Evolutionary conservation across 345 rosid species (phyloP).

Genomic region (Clarkia xantiana): DNA sequence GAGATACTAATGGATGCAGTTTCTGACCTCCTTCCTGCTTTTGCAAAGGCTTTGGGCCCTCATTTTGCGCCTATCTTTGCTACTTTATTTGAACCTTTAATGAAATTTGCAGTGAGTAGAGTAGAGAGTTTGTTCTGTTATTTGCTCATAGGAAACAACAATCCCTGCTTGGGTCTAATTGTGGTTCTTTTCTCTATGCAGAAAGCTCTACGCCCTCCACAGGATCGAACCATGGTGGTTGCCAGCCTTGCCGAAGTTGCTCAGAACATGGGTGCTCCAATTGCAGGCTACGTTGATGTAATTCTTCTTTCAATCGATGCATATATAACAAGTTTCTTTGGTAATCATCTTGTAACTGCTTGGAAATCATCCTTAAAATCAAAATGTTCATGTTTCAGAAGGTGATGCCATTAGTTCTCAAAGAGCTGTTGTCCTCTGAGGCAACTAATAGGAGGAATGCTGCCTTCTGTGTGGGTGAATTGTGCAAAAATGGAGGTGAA

Average conservation of each 20-base stretch:
- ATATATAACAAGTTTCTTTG: neutral
- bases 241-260: too few relatives aligned
- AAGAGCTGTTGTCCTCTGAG: slow-evolving; percentile 67
- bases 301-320: slow-evolving; percentile 6
- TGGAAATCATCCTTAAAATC: neutral
- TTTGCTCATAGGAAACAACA: neutral
- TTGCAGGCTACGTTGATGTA: slow-evolving; percentile 83
- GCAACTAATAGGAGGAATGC: slow-evolving; percentile 97
- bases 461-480: slow-evolving; percentile 94
- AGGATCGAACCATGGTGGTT: too few relatives aligned
- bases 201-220: neutral
- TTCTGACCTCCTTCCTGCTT: slow-evolving; percentile 95
- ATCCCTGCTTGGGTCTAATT: too few relatives aligned
- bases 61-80: slow-evolving; percentile 84
- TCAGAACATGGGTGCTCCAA: slow-evolving; percentile 74
- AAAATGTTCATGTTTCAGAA: slow-evolving; percentile 39
- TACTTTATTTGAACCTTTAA: slow-evolving; percentile 74
- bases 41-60: slow-evolving; percentile 90
- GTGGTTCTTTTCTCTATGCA: neutral
- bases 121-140: slow-evolving; percentile 1
- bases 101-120: slow-evolving; percentile 79
- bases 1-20: slow-evolving; percentile 98
- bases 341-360: neutral
- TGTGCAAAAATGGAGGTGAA: slow-evolving; percentile 93
- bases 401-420: slow-evolving; percentile 82